Percentiles rank a stretch among this genome's conserved stretches.
Conservation (phyloP, 164 flowering plant genomes). For the Nelumbo lutea region DNA sequence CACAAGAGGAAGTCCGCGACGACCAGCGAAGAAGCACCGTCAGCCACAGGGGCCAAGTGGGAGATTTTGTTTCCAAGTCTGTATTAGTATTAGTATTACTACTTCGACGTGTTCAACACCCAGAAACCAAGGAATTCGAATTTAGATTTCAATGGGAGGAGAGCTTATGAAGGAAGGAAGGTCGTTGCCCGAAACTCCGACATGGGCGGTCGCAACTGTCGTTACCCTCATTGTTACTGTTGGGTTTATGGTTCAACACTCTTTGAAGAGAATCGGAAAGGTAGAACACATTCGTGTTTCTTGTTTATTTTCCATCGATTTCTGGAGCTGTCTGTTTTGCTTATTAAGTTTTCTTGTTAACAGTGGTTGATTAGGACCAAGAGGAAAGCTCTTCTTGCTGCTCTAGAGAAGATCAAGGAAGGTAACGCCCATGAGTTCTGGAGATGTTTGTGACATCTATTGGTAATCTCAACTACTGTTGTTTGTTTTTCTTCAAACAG, state of each 20-base stretch:
- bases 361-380: slow-evolving; percentile 79
- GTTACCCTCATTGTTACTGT: slow-evolving; percentile 51
- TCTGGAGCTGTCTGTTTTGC: neutral
- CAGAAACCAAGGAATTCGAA: neutral
- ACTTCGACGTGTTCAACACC: neutral
- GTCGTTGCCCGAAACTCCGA: slow-evolving; percentile 66
- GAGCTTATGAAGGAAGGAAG: slow-evolving; percentile 24
- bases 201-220: slow-evolving; percentile 88
- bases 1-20: neutral
- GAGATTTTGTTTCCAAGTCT: neutral
- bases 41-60: neutral
- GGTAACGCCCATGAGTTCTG: slow-evolving; percentile 30
- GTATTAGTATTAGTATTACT: neutral
- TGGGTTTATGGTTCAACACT: slow-evolving; percentile 46
- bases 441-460: neutral
- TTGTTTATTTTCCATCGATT: neutral
- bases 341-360: neutral
- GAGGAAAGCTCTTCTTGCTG: slow-evolving; percentile 70
- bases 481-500: slow-evolving; percentile 34
- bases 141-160: neutral
- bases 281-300: slow-evolving; percentile 23
- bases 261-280: slow-evolving; percentile 44
- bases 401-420: slow-evolving; percentile 77
- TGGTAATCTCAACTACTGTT: neutral
- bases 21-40: too few species aligned